A percentile compares a stretch with the other conserved stretches of the same genome.
Evolutionary conservation across 169 alveolate genomes (phyloP).

Genomic region (Plasmodium vivax): DNA sequence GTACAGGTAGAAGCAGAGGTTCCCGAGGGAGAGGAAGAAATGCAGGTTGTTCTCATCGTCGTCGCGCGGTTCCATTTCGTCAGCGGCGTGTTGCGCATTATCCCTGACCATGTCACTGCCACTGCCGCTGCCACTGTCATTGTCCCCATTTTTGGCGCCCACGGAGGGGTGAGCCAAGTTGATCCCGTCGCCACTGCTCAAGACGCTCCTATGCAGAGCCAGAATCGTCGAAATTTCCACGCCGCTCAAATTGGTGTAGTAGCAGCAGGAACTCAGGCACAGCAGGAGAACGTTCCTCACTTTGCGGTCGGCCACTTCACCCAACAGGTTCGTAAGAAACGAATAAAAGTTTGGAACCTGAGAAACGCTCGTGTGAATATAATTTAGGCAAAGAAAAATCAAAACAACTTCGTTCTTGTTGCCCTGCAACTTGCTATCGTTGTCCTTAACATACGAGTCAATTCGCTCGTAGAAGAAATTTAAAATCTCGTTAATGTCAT

Average conservation of each 20-base stretch:
- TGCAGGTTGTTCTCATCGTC: constrained; percentile 31
- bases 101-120: not conserved
- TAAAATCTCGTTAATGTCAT: constrained; percentile 52
- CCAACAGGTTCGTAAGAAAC: not conserved
- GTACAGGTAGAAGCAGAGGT: constrained; percentile 47
- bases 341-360: constrained; percentile 34
- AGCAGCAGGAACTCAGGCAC: constrained; percentile 65
- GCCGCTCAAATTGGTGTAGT: constrained; percentile 32
- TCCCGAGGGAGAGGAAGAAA: constrained; percentile 50
- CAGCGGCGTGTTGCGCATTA: not conserved
- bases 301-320: not conserved
- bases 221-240: constrained; percentile 14
- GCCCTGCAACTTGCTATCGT: constrained; percentile 10
- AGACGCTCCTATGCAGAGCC: not conserved
- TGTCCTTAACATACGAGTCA: constrained; percentile 41
- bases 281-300: constrained; percentile 30
- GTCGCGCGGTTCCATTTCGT: not conserved
- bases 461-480: constrained; percentile 29
- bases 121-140: not conserved
- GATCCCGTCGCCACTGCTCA: not conserved
- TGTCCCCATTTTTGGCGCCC: not conserved
- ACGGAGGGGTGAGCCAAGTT: not conserved
- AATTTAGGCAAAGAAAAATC: constrained; percentile 64
- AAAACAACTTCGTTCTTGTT: constrained; percentile 50
- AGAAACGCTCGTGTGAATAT: constrained; percentile 51